Base-by-base conservation (phyloP, 2,329 filamentous ascomycete genomes). In the Apiospora koreana region DNA sequence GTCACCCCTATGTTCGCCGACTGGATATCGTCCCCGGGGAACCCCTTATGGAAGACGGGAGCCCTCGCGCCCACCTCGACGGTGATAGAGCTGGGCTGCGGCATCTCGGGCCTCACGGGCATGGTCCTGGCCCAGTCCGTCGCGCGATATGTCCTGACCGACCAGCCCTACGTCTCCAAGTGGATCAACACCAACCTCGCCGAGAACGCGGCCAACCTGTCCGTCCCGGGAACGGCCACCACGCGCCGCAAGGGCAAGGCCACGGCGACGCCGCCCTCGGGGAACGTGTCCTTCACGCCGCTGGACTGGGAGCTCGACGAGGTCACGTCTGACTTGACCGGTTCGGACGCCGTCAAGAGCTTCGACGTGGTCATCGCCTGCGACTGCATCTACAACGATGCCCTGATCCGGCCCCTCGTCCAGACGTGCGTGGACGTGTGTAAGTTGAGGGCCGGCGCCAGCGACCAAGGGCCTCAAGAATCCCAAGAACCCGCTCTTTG, bases 311-410 rank as follows among this genome's bases (percentile, higher is more conserved):
- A 98, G 78, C 84, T 86, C 0, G 86, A 89, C 72, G 80, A 86
- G 65, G 85, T 91, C 12, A 87, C 82, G 31, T 73, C 78, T 12
- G 75, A 76, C 2, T 79, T 88, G 41, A 83, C 82, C 1, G 79
- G 81, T 14, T 78, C 79, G 18, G 72, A 74, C 21, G 73, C 68
- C 46, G 76, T 72, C 62, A 77, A 75, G 76, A 86, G 87, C 70
- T 92, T 96, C 74, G 92, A 97, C 76, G 81, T 90, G 18, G 84
- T 98, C 14, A 79, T 98, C 45, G 94, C 94, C 4, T 97, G 94
- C 78, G 96, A 99, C 80, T 98, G 95, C 80, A 92, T 99, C 75
- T 99, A 97, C 84, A 99, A 98, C 81, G 93, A 97, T 74, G 89
- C 92, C 2, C 87, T 98, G 3, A 89, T 98, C 31, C 84, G 88